These are phyloP conservation scores for Phlebiopsis gigantea DNA, from an alignment of 768 basidiomycete species.

Conservation along the genomic window DNA sequence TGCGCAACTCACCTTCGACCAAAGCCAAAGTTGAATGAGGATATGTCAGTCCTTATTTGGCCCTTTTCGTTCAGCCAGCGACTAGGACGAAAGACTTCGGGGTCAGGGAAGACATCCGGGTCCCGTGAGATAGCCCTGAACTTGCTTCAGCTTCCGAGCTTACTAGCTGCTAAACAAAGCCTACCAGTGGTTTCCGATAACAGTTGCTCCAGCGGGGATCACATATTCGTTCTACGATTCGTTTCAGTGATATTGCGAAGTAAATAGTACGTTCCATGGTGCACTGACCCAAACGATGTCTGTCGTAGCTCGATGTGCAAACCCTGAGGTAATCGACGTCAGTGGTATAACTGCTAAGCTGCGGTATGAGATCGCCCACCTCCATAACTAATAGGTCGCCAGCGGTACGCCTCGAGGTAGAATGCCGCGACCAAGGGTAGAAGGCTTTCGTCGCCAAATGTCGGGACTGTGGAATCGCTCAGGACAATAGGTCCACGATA, in stretches of 20 bases:
- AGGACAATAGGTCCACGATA: too few relatives aligned
- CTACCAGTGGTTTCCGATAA: slow-evolving; percentile 35
- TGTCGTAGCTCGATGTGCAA: slow-evolving; percentile 58
- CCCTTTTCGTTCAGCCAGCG: slow-evolving; percentile 30
- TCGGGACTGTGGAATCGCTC: slow-evolving; percentile 27
- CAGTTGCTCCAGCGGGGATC: slow-evolving; percentile 35
- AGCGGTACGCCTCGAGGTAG: slow-evolving; percentile 35
- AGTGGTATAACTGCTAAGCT: not conserved
- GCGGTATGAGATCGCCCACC: not conserved
- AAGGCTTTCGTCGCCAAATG: slow-evolving; percentile 31
- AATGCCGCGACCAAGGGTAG: slow-evolving; percentile 37
- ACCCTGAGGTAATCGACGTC: slow-evolving; percentile 33
- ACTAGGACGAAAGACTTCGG: slow-evolving; percentile 27
- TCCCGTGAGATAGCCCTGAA: slow-evolving; percentile 29
- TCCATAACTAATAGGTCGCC: slow-evolving; percentile 25
- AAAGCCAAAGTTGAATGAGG: slow-evolving; percentile 31
- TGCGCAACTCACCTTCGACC: slow-evolving; percentile 26
- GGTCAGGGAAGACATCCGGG: slow-evolving; percentile 28
- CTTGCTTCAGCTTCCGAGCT: not conserved
- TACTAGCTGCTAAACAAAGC: not conserved
- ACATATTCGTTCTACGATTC: slow-evolving; percentile 27
- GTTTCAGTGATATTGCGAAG: not conserved
- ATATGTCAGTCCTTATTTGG: slow-evolving; percentile 21
- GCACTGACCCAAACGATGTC: slow-evolving; percentile 54
- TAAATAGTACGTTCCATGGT: not conserved